Evolutionary conservation across 768 basidiomycete genomes (phyloP), one percentile per base, ranked within the genome.

Genomic region (Termitomyces sp.): DNA sequence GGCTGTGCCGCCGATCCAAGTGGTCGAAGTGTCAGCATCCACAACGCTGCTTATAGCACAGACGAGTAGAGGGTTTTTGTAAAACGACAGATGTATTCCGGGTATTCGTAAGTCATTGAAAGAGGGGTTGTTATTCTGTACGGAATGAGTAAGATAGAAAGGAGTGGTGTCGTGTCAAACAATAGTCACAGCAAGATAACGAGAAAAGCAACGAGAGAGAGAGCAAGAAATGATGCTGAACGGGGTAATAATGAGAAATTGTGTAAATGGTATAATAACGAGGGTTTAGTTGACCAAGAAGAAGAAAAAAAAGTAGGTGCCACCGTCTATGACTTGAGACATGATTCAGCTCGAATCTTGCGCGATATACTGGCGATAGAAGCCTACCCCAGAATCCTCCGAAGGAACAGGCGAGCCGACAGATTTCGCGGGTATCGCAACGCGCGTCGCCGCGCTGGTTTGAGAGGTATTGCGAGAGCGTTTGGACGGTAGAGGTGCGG

Each of bases 1-100:
- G 96, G 96, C 56, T 97, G 96, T 68, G 79, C 91, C 3, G 75
- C 92, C 31, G 97, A 99, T 71, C 97, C 97, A 31, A 94, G 92
- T 61, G 97, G 97, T 31, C 81, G 97, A 51, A 94, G 92, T 61
- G 96, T 98, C 68, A 88, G 84, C 72, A 98, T 98, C 66, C 97
- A 99, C 80, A 92, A 88, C 65, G 86, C 92, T 50, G 96, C 97
- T 13, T 97, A 98, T 70, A 72, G 75, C 55, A 68, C 69, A 63
- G 62, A 54, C 7, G 57, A 69, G 67, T 70, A 66, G 70, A 46
- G 51, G 55, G 5, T 64, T 60, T 53, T 51, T 10, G 55, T 39
- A 67, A 65, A 50, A 56, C 46, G 59, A 33, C 29, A 48, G 45
- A 61, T 63, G 49, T 58, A 54, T 44, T 20, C 42, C 29, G 42